Base-by-base conservation (phyloP, 1,139 yeast genomes). In the Pichia sorboxylosa region DNA sequence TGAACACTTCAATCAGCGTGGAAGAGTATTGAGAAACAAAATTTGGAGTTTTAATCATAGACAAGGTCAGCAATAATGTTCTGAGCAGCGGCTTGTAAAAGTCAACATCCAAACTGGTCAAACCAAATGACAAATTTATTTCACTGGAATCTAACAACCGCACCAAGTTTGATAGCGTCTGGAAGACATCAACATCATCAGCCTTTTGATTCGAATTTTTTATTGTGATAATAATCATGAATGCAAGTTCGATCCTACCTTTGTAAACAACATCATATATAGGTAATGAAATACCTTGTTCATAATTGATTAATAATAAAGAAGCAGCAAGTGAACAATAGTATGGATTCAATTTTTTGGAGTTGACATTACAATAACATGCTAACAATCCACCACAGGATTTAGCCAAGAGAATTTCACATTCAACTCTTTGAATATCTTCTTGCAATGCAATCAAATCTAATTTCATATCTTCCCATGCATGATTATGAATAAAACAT, bases 311-410 rank as follows among this genome's bases (percentile, higher is more conserved):
- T 34, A 62, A 61, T 31, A 84, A 55, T 20, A 82, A 59, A 24
- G 63, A 59, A 10, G 65, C 52, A 3, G 73, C 54, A 64, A 34
- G 73, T 58, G 17, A 55, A 55, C 44, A 70, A 51, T 42, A 64
- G 2, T 61, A 51, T 0, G 54, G 34, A 32, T 52, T 52, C 13
- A 71, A 46, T 1, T 52, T 47, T 4, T 46, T 46, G 27, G 43
- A 48, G 13, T 49, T 45, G 14, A 57, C 59, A 23, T 55, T 61
- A 44, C 77, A 68, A 42, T 69, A 69, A 0, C 92, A 73, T 0
- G 92, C 76, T 20, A 81, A 42, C 13, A 85, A 58, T 1, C 90
- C 85, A 32, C 92, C 87, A 67, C 81, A 75, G 0, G 94, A 70
- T 47, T 76, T 77, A 3, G 83, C 77, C 18, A 80, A 69, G 3